Evolutionary conservation across 2,329 filamentous ascomycete genomes (phyloP).

Genomic region (Beauveria sp.): DNA sequence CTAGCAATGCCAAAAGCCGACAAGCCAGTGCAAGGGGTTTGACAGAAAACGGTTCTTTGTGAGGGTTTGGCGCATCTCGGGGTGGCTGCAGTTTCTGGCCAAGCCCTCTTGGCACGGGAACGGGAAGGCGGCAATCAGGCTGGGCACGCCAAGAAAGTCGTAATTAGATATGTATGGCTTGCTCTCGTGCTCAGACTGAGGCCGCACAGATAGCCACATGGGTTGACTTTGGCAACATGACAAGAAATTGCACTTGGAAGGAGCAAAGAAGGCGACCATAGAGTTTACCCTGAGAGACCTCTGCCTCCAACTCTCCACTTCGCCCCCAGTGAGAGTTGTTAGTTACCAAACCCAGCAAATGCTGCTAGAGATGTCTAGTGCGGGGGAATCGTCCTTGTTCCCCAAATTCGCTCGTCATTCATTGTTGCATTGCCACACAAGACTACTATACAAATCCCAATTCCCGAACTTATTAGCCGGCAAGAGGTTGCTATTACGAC

Average conservation of each 20-base stretch:
- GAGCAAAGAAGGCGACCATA: neutral
- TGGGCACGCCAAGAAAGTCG: too few relatives aligned
- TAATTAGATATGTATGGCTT: too few relatives aligned
- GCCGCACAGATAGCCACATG: too few relatives aligned
- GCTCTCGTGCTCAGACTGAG: too few relatives aligned
- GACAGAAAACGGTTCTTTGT: neutral
- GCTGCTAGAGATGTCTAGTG: neutral
- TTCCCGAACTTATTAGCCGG: neutral
- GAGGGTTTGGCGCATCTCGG: neutral
- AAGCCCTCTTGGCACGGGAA: neutral
- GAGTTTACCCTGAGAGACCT: neutral
- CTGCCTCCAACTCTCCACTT: neutral
- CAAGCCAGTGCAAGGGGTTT: neutral
- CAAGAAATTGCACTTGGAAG: neutral
- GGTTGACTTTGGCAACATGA: neutral
- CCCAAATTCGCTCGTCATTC: neutral
- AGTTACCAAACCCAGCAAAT: neutral
- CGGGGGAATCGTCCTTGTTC: neutral
- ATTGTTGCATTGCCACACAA: neutral
- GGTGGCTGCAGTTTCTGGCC: neutral
- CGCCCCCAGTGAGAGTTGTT: neutral
- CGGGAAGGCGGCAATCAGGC: neutral
- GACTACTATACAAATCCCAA: neutral
- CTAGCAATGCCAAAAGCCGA: too few relatives aligned
- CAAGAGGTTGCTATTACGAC: too few relatives aligned